Evolutionary conservation across 1,284 basidiomycete genomes (phyloP), one percentile per base, ranked within the genome.

Genomic region (Cystobasidium slooffiae): DNA sequence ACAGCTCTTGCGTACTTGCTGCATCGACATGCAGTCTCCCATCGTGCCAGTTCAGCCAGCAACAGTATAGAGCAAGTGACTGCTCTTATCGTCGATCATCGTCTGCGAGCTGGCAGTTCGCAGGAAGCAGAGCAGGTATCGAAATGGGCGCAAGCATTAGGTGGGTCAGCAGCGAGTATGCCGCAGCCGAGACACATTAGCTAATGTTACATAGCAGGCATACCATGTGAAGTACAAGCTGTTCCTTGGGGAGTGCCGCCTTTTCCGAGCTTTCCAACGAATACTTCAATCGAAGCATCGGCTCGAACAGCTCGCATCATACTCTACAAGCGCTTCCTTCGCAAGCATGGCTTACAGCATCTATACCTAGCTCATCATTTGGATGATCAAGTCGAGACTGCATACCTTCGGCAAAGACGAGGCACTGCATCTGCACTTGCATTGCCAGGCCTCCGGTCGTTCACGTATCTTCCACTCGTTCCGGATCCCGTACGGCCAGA

Each of bases 361-460:
- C 24, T 66, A 39, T 66, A 66, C 49, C 64, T 66, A 22, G 64
- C 49, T 37, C 64, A 66, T 37, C 64, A 66, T 53, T 24, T 52
- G 18, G 64, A 66, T 44, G 64, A 66, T 37, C 39, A 46, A n/a
- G 47, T 52, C 3, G 64, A 66, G 46, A 66, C 64, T 16, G 64
- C 64, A n/a, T 53, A 52, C 43, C 51, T 66, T 12, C 18, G 64
- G 1, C 64, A 66, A 16, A 3, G 16, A 8, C 47, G 64, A 22
- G 64, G 64, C 6, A 66, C 64, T 3, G 46, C 49, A 9, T 41
- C 51, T 9, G 49, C 64, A 52, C 22, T 37, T 12, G 64, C 64
- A 52, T 49, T 66, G 2, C 64, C 64, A 6, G 64, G 64, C n/a
- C 31, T 66, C 7, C 47, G 64, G 14, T 6, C 24, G 2, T 39